Conservation (phyloP, 2,329 filamentous ascomycete genomes). For the Pleoardoris graminearum region DNA sequence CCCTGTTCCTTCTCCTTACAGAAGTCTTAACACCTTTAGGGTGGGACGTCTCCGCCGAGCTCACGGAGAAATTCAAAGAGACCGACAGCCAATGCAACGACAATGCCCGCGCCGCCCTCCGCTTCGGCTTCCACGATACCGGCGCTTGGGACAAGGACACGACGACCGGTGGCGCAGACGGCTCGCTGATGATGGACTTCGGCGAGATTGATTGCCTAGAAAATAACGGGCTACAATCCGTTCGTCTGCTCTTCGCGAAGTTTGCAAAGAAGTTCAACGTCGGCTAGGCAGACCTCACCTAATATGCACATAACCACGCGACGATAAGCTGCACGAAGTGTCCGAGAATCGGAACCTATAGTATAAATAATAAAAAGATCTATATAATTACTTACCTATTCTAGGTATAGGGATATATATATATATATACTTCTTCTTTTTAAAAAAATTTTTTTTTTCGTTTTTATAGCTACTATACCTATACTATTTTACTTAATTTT, state of each 20-base stretch:
- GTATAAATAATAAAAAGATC: no score
- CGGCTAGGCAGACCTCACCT: slow-evolving; percentile 59
- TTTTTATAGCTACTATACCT: no score
- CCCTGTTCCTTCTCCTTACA: neutral
- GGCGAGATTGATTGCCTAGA: slow-evolving; percentile 43
- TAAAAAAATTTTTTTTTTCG: no score
- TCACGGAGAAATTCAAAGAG: slow-evolving; percentile 30
- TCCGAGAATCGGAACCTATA: slow-evolving; percentile 55
- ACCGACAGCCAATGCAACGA: slow-evolving; percentile 37
- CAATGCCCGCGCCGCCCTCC: slow-evolving; percentile 40
- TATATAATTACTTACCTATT: no score
- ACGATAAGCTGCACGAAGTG: slow-evolving; percentile 58
- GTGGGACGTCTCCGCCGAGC: slow-evolving; percentile 38
- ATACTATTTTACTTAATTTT: no score
- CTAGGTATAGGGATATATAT: no score
- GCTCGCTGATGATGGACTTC: slow-evolving; percentile 46
- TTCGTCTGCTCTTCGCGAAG: slow-evolving; percentile 45
- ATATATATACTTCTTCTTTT: no score
- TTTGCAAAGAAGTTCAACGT: slow-evolving; percentile 51
- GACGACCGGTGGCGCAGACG: slow-evolving; percentile 46
- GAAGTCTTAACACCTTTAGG: slow-evolving; percentile 21
- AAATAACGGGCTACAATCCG: slow-evolving; percentile 53
- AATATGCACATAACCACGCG: slow-evolving; percentile 54
- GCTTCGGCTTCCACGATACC: slow-evolving; percentile 43
- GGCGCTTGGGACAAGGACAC: slow-evolving; percentile 43